Conservation (phyloP, 75 land plant species). For the Picea glauca region DNA sequence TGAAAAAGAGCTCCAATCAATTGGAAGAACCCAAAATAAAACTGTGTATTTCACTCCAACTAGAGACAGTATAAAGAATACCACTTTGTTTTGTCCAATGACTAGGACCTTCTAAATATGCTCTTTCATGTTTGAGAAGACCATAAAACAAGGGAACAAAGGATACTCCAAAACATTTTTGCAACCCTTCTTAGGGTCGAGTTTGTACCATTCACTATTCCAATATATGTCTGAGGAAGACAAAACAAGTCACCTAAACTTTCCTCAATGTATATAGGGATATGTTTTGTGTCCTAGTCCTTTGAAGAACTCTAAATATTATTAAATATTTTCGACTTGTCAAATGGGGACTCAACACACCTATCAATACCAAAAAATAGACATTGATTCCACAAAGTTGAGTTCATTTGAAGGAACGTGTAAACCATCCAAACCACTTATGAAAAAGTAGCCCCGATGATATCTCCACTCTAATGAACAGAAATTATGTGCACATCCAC, state of each 20-base stretch:
- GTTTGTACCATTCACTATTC: conserved; percentile 79
- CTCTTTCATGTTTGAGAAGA: conserved; percentile 42
- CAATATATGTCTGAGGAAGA: conserved; percentile 80
- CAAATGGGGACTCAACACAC: conserved; percentile 72
- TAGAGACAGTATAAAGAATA: conserved; percentile 6
- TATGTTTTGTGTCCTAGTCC: conserved; percentile 11
- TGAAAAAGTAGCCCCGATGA: conserved; percentile 66
- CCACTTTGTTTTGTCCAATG: conserved; percentile 7
- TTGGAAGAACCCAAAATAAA: conserved; percentile 7
- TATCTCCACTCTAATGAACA: conserved; percentile 85
- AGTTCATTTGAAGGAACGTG: conserved; percentile 83
- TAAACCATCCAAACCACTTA: conserved; percentile 20
- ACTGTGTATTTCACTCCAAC: conserved; percentile 12
- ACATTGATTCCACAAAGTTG: conserved; percentile 31
- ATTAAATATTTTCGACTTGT: conserved; percentile 59
- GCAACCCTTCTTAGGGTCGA: conserved; percentile 56
- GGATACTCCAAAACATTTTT: conserved; percentile 59
- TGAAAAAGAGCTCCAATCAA: background rate
- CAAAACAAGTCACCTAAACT: conserved; percentile 89
- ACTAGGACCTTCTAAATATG: conserved; percentile 12
- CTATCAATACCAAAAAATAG: conserved; percentile 56
- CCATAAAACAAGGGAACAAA: conserved; percentile 60
- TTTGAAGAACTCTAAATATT: conserved; percentile 10
- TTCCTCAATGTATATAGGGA: conserved; percentile 84
- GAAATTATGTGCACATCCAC: conserved; percentile 58